Evolutionary conservation across 1,139 yeast genomes (phyloP).

Genomic region (Sugiyamaella japonica): DNA sequence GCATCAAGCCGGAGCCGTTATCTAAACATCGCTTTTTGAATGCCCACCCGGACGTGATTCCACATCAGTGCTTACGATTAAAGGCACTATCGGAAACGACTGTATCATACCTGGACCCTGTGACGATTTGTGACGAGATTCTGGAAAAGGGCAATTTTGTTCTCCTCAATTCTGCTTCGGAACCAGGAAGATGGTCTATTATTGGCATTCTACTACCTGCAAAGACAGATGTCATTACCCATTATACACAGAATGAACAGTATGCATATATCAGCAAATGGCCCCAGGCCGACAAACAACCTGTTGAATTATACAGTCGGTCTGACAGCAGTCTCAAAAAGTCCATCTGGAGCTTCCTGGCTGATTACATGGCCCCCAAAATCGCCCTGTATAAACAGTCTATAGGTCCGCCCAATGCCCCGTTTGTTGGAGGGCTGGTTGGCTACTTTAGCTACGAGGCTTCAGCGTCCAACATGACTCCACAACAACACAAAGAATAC

Average conservation of each 20-base stretch:
- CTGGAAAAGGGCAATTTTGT: conserved; percentile 46
- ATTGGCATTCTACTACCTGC: conserved; percentile 65
- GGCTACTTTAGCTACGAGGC: conserved; percentile 89
- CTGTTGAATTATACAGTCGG: too few species aligned
- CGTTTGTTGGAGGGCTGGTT: conserved; percentile 80
- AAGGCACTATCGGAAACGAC: neutral
- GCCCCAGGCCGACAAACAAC: neutral
- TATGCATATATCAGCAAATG: conserved; percentile 39
- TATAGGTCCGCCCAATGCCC: conserved; percentile 28
- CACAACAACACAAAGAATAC: conserved; percentile 35
- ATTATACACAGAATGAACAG: conserved; percentile 48
- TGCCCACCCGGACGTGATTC: neutral
- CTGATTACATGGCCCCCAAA: conserved; percentile 51
- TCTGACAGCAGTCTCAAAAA: too few species aligned
- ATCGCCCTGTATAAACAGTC: conserved; percentile 28
- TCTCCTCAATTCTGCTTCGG: conserved; percentile 69
- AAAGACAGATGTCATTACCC: conserved; percentile 61
- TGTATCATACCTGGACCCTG: conserved; percentile 8
- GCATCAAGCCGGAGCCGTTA: conserved; percentile 32
- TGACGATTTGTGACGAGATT: conserved; percentile 18
- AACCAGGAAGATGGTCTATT: conserved; percentile 86
- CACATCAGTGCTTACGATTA: neutral
- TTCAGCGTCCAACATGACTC: conserved; percentile 19
- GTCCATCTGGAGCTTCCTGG: conserved; percentile 52
- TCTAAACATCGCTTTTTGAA: neutral